Evolutionary conservation across 2,329 filamentous ascomycete species (phyloP).

Genomic region (Ophiostoma australiae): DNA sequence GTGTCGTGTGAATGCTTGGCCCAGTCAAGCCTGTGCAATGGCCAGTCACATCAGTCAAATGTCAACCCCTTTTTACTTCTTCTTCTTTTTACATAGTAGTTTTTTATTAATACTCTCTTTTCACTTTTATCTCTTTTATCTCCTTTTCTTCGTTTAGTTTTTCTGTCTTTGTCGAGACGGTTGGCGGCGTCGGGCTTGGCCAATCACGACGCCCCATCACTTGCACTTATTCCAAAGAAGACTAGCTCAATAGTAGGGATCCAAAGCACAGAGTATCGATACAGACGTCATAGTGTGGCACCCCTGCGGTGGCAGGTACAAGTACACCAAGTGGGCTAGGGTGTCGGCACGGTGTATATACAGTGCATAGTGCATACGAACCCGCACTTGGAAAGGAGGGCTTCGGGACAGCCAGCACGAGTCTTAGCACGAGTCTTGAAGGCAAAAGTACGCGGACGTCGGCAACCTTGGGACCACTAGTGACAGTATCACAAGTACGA

Average conservation of each 20-base stretch:
- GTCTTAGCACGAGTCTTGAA: too few species aligned
- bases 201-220: background rate
- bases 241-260: background rate
- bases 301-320: conserved; percentile 10
- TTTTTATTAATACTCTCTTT: background rate
- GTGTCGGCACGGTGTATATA: background rate
- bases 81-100: too few species aligned
- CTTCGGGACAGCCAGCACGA: background rate
- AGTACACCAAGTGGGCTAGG: background rate
- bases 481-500: background rate
- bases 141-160: background rate
- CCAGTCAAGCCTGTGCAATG: background rate
- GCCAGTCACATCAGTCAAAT: background rate
- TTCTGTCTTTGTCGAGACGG: background rate
- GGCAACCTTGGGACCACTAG: too few species aligned
- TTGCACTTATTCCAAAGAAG: background rate
- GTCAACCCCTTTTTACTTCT: background rate
- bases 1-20: background rate
- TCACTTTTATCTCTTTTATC: background rate
- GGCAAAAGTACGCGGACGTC: too few species aligned
- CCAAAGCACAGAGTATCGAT: background rate
- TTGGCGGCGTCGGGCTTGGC: background rate
- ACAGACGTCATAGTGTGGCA: conserved; percentile 13
- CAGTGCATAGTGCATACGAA: background rate
- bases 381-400: background rate